phyloP scores from a whole-genome alignment of 306 rosid genomes.

The Amphicarpaea edgeworthii region DNA sequence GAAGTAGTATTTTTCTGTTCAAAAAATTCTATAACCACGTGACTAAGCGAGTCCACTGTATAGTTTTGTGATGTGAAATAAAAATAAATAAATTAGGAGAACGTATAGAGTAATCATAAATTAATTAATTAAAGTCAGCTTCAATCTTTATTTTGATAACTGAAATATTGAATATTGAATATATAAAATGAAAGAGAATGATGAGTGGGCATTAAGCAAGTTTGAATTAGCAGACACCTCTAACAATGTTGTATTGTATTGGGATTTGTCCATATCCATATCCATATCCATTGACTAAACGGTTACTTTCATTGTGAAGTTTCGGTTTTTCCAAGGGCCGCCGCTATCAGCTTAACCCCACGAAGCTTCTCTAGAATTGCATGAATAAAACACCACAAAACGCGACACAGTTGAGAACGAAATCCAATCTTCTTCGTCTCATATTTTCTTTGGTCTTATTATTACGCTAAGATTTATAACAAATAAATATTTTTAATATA shows the following conservation, averaged over 20 bases:
- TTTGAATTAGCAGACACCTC: not conserved
- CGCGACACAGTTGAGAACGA: not conserved
- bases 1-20: not conserved
- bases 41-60: not conserved
- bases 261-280: not conserved
- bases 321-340: constrained; percentile 27
- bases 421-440: too few species aligned
- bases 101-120: not conserved
- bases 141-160: not conserved
- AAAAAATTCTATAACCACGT: not conserved
- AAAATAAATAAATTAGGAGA: not conserved
- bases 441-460: too few species aligned
- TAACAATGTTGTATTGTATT: not conserved
- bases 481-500: too few species aligned
- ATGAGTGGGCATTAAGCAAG: not conserved
- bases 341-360: not conserved
- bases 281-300: constrained; percentile 4
- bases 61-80: not conserved
- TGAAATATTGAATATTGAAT: too few species aligned
- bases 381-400: not conserved
- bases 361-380: constrained; percentile 43
- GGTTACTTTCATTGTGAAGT: constrained; percentile 19
- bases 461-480: too few species aligned
- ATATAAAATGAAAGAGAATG: not conserved
- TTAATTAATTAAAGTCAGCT: constrained; percentile 28